Evolutionary conservation across 495 filamentous ascomycete genomes (phyloP), one percentile per base, ranked within the genome.

Genomic region (Penicillium turbatum): DNA sequence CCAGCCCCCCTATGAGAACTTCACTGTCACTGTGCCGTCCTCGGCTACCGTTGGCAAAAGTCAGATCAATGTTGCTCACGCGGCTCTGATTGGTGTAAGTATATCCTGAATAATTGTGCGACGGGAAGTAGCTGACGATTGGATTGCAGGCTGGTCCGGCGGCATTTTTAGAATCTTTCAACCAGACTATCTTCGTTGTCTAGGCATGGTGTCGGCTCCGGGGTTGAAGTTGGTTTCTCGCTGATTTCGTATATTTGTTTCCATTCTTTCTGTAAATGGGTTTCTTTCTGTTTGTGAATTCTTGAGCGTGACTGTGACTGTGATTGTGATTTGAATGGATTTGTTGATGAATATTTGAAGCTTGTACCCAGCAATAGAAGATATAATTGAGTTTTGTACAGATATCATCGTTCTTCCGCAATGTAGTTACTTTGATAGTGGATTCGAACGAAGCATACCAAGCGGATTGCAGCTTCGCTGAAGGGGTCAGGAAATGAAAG

Each of bases 1-100:
- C 40, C 16, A 17, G 8, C 52, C 57, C 13, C 71, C 69, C 1
- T 74, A 72, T 35, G 50, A 74, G 62, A 74, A 74, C 66, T 72
- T 71, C 52, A 66, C 68, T 6, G 64, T 74, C 8, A 66, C 31
- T 0, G 41, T 74, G 11, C 71, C 71, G 0, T 47, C 51, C 0
- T 27, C 6, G 5, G 36, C 59, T 11, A 42, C 53, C 2, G 15
- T 34, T 8, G 69, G 69, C 0, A 48, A 53, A 5, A 70, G 58
- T 3, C 49, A 70, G 30, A 48, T 74, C 11, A 67, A 65, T 16
- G 61, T 74, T 5, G 69, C 71, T 0, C 71, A 72, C 53, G 60
- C 63, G 4, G 46, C 68, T 7, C 51, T 72, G n/a, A 48, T 71
- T 13, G 71, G 71, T 11, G 71, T 74, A 64, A 68, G 71, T 67